Conservation (phyloP, 176 grass and related monocot species). For the Hordeum marinum region DNA sequence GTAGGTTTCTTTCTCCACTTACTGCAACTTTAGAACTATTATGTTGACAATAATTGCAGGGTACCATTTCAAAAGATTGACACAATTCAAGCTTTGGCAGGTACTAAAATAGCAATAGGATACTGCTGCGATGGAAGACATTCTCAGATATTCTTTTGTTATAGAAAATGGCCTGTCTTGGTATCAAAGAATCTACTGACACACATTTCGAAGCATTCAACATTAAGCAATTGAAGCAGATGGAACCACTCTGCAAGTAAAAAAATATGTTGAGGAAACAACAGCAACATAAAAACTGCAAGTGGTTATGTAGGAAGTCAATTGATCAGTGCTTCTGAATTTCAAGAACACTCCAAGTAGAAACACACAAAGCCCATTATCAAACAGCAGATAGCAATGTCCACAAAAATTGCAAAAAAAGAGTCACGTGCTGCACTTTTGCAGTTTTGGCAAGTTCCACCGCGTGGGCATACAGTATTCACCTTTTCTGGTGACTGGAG, state of each 20-base stretch:
- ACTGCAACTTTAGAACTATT: not conserved
- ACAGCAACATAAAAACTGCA: not conserved
- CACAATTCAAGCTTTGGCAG: not conserved
- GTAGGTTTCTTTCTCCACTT: not conserved
- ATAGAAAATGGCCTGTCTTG: slow-evolving; percentile 47
- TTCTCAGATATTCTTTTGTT: slow-evolving; percentile 40
- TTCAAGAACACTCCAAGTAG: not conserved
- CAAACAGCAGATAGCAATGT: no score
- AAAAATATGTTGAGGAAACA: slow-evolving; percentile 22
- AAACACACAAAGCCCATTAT: no score
- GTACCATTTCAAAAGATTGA: slow-evolving; percentile 15
- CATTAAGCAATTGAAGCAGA: slow-evolving; percentile 51
- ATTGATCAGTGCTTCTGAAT: not conserved
- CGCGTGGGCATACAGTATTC: no score
- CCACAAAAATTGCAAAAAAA: no score
- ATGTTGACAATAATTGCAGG: not conserved
- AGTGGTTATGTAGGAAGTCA: not conserved
- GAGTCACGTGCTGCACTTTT: no score
- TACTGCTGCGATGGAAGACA: slow-evolving; percentile 49
- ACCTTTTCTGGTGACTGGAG: not conserved
- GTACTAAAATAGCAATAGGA: slow-evolving; percentile 35
- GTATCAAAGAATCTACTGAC: slow-evolving; percentile 37
- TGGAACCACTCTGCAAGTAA: slow-evolving; percentile 38
- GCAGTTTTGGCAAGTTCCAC: no score
- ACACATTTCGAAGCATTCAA: slow-evolving; percentile 37